phyloP scores from a whole-genome alignment of 805 yeast species.

The Scheffersomyces amazonensis region DNA sequence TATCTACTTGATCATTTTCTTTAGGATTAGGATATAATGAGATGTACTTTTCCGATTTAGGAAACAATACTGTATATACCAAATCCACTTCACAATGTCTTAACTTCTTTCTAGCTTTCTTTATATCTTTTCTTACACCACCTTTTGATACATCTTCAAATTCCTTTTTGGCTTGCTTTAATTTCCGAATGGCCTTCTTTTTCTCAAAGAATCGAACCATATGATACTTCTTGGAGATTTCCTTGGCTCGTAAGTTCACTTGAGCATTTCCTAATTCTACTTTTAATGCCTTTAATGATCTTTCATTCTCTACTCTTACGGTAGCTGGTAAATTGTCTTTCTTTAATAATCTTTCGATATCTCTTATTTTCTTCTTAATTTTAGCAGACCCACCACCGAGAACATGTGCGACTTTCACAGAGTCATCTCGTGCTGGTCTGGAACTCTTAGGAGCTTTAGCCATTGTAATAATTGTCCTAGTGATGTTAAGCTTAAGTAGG shows the following conservation, averaged over 20 bases:
- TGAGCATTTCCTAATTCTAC: conserved; percentile 54
- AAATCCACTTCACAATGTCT: conserved; percentile 63
- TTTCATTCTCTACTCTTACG: conserved; percentile 66
- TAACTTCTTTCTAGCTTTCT: conserved; percentile 48
- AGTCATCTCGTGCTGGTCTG: conserved; percentile 14
- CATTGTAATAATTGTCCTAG: conserved; percentile 5
- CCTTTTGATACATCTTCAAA: conserved; percentile 31
- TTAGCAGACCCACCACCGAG: conserved; percentile 44
- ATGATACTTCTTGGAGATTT: conserved; percentile 72
- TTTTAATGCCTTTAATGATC: conserved; percentile 65
- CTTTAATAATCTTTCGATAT: conserved; percentile 68
- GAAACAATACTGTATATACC: conserved; percentile 74
- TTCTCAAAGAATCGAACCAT: conserved; percentile 91
- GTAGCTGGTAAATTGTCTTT: conserved; percentile 62
- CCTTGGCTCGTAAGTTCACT: conserved; percentile 42
- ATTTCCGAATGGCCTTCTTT: conserved; percentile 75
- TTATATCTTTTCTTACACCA: conserved; percentile 35
- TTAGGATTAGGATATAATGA: conserved; percentile 61
- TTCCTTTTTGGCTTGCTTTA: conserved; percentile 49
- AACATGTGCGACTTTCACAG: conserved; percentile 25
- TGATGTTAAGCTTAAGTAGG: background rate
- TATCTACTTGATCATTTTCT: conserved; percentile 18
- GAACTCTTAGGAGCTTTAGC: conserved; percentile 13
- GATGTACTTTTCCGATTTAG: conserved; percentile 75
- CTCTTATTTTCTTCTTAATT: conserved; percentile 83